Evolutionary conservation across 257 asterid genomes (phyloP).

Genomic region (Solanum clarkiae): DNA sequence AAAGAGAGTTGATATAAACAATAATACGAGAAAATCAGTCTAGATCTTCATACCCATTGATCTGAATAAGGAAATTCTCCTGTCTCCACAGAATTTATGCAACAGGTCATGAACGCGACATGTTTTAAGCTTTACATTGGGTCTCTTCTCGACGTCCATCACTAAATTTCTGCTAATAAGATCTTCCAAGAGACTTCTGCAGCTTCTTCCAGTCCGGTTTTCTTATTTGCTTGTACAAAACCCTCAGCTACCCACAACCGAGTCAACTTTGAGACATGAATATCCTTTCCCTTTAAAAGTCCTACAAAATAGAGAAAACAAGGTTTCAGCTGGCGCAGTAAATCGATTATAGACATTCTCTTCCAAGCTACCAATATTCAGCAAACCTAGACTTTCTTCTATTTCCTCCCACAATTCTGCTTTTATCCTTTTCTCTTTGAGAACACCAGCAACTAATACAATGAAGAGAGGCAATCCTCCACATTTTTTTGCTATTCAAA

Average conservation of each 20-base stretch:
- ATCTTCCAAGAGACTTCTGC: background rate
- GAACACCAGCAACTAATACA: background rate
- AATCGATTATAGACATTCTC: background rate
- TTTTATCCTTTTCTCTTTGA: too few relatives aligned
- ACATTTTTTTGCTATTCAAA: background rate
- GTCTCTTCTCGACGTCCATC: background rate
- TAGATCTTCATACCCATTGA: background rate
- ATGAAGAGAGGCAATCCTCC: background rate
- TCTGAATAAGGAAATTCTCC: background rate
- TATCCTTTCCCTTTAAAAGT: background rate
- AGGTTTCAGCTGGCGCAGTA: background rate
- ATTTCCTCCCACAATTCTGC: background rate
- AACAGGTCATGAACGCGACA: background rate
- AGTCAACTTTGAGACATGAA: background rate
- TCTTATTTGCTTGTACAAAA: too few relatives aligned
- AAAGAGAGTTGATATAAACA: background rate
- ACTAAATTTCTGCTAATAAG: conserved; percentile 1
- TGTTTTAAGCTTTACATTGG: background rate
- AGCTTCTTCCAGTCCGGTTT: background rate
- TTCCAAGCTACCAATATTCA: background rate
- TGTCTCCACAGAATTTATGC: background rate
- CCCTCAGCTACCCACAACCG: background rate
- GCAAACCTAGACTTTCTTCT: background rate
- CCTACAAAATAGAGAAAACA: conserved; percentile 1
- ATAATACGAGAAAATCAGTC: background rate